Base-by-base conservation (phyloP, 2,329 filamentous ascomycete species). In the Achaetomium macrosporum region DNA sequence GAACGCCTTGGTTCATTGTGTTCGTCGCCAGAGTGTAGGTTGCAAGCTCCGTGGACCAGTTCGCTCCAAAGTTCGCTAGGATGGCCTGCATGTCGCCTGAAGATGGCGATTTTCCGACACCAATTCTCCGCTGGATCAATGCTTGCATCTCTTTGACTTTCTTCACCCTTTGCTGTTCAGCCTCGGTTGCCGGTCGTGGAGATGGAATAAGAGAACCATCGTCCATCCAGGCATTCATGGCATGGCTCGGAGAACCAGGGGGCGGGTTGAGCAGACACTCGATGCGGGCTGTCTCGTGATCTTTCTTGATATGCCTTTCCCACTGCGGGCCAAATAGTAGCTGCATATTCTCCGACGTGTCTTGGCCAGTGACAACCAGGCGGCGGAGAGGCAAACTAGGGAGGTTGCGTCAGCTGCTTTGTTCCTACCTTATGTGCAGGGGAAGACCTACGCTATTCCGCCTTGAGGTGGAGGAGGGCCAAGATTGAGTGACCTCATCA, bases 311-410 rank as follows among this genome's bases (percentile, higher is more conserved):
- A 16, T 35, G 33, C 5, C 5, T 20, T 42, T 49, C 42, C 4
- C 29, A 53, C 2, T 44, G 30, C 9, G 54, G 50, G 20, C 54
- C 54, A 50, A 47, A 56, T 8, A 56, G 46, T 7, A 51, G 42
- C 20, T 25, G 47, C 42, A 56, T 33, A 2, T 56, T 56, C 36
- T 53, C 42, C 13, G 50, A 31, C 2, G 54, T 56, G 33, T 56
- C 54, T 35, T 50, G 37, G 16, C 54, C 54, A 12, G 54, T 50
- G 50, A 42, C 5, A 45, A 56, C 10, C n/a, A 53, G 54, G 42
- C 50, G 50, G 36, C 35, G 37, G 2, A 50, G 46, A 45, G 54
- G 36, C 37, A 52, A 15, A 20, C 54, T 53, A 50, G 20, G 11
- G 20, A 51, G n/a, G 25, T 11, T 40, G 42, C 19, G 31, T 55